Evolutionary conservation across 2,329 filamentous ascomycete species (phyloP).

Genomic region (Graphilbum fragrans): DNA sequence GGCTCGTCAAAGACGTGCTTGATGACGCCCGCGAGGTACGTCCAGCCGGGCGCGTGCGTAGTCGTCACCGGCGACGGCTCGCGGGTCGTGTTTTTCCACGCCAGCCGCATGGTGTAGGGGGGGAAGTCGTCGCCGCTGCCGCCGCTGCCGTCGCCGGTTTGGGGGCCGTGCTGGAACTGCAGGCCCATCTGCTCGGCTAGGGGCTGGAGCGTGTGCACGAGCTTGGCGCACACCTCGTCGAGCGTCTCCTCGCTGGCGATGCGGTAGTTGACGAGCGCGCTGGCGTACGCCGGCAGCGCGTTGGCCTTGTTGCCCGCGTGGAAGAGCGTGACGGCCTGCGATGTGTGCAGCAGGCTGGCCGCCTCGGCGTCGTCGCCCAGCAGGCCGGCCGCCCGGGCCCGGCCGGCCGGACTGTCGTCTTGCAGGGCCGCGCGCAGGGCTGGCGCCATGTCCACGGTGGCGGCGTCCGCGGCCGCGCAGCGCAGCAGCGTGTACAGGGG

Average conservation of each 20-base stretch:
- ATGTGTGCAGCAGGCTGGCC: conserved; percentile 41
- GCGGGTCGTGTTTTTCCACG: neutral
- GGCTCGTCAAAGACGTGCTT: conserved; percentile 3
- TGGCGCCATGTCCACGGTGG: neutral
- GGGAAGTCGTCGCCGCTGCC: neutral
- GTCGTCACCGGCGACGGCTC: neutral
- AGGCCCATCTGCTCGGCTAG: neutral
- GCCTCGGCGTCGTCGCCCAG: conserved; percentile 3
- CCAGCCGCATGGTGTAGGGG: neutral
- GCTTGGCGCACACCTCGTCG: neutral
- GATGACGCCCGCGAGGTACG: neutral
- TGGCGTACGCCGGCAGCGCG: conserved; percentile 48
- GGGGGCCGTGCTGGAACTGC: neutral
- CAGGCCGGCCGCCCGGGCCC: conserved; percentile 35
- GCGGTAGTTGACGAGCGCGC: conserved; percentile 45
- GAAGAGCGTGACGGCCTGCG: conserved; percentile 47
- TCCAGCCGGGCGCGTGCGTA: neutral
- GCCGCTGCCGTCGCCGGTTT: neutral
- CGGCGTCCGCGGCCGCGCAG: conserved; percentile 23
- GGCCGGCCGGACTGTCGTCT: conserved; percentile 16
- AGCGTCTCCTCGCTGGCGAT: conserved; percentile 38
- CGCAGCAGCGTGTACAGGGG: conserved; percentile 29
- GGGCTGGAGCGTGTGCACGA: neutral
- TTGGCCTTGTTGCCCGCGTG: conserved; percentile 53
- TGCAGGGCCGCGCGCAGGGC: neutral